A percentile compares a stretch with the other conserved stretches of the same genome.
Evolutionary conservation across 306 rosid species (phyloP).

Genomic region (Senna tora): DNA sequence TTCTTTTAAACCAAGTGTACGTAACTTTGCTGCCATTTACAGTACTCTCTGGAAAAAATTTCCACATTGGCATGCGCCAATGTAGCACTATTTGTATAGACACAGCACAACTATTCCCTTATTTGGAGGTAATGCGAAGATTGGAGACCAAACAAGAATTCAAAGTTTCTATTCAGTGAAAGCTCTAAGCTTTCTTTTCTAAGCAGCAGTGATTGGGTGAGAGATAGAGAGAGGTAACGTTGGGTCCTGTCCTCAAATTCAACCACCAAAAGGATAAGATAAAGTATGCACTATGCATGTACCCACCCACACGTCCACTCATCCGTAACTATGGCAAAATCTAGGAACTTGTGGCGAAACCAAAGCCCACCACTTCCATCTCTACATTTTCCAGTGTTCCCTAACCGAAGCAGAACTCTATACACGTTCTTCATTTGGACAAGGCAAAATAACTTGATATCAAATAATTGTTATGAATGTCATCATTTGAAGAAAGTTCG

Average conservation of each 20-base stretch:
- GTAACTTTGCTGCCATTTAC: too few relatives aligned
- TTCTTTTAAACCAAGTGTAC: too few relatives aligned
- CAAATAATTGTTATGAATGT: constrained; percentile 6
- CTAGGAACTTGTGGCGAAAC: constrained; percentile 27
- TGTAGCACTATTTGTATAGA: constrained; percentile 32
- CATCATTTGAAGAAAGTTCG: constrained; percentile 19
- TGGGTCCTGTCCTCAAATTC: constrained; percentile 48
- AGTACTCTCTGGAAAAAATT: not conserved
- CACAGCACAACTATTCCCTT: constrained; percentile 30
- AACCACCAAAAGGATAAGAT: constrained; percentile 48
- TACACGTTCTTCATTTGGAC: not conserved
- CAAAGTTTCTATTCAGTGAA: constrained; percentile 48
- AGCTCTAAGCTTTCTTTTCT: constrained; percentile 53
- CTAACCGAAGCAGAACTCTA: not conserved
- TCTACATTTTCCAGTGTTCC: constrained; percentile 19
- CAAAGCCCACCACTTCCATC: not conserved
- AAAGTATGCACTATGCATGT: constrained; percentile 41
- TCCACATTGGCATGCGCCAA: constrained; percentile 13
- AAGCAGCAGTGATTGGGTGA: constrained; percentile 50
- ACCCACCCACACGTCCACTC: constrained; percentile 41
- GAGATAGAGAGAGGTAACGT: constrained; percentile 41
- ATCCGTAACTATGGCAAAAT: constrained; percentile 40
- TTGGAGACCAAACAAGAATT: constrained; percentile 42
- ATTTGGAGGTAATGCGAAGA: constrained; percentile 45
- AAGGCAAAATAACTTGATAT: not conserved